These are phyloP conservation scores for Candida sp. DNA, from an alignment of 1,139 yeast genomes.

Conservation along the genomic window DNA sequence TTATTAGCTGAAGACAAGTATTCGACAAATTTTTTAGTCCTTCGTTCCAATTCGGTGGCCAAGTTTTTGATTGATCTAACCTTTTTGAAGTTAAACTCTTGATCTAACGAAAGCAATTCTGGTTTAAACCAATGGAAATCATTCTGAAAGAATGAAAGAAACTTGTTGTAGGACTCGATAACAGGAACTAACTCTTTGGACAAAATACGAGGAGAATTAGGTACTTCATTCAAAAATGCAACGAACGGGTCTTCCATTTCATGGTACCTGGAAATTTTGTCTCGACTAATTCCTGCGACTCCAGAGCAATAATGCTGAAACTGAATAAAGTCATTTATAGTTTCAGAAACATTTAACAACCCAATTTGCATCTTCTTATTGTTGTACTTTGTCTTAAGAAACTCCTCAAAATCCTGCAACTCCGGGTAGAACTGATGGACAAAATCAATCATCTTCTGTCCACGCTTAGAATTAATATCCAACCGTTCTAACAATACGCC, in stretches of 20 bases:
- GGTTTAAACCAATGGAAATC: constrained; percentile 2
- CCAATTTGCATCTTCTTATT: neutral
- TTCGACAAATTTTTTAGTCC: constrained; percentile 23
- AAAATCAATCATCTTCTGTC: too few relatives aligned
- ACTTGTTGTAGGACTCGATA: neutral
- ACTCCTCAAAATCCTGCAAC: neutral
- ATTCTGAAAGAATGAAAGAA: constrained; percentile 22
- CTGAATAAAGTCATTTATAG: neutral
- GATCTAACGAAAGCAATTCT: constrained; percentile 28
- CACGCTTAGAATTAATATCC: neutral
- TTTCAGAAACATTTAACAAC: neutral
- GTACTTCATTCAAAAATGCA: neutral
- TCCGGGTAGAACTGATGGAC: neutral
- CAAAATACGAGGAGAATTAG: constrained; percentile 15
- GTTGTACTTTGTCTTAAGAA: neutral
- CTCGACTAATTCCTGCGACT: neutral
- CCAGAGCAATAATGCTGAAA: neutral
- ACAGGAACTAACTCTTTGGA: constrained; percentile 18
- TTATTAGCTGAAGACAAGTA: constrained; percentile 13
- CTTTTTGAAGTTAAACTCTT: constrained; percentile 24
- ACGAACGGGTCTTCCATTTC: neutral
- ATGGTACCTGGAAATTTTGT: neutral
- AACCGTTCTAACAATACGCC: neutral
- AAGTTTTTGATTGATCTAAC: constrained; percentile 18
- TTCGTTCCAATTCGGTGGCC: constrained; percentile 20